Evolutionary conservation across 2,329 filamentous ascomycete genomes (phyloP), one percentile per base, ranked within the genome.

Genomic region (Lecanicillium sp.): DNA sequence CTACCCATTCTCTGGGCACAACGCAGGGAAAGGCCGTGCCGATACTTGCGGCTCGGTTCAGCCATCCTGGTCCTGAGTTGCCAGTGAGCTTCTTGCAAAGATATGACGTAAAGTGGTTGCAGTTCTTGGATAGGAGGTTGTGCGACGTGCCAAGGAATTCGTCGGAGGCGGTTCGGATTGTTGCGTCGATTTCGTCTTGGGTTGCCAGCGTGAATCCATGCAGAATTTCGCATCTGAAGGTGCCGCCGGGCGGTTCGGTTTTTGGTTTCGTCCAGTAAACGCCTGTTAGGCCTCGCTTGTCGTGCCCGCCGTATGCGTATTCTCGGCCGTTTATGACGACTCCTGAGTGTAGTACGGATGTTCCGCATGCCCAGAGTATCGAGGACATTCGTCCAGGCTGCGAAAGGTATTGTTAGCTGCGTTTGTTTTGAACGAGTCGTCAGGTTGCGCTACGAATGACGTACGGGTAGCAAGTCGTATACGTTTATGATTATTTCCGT

Each of bases 241-340:
- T 86, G 32, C 83, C 85, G 22, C 85, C 85, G 0, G 85, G 84
- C 0, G 85, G 85, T 35, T 82, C 76, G 22, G 76, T 73, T 47
- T 70, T 71, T 2, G 86, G 85, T 45, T 70, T 78, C 13, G 85
- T 90, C 78, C 80, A 88, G 64, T 92, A 94, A 8, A 94, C 85
- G 35, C 86, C 86, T 4, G 83, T 90, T 41, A 81, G 59, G 17
- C 75, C 74, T 35, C 66, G 74, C 49, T 74, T 75, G 53, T 85
- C 78, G 57, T 94, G 86, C 2, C 86, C 86, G 31, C 86, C 86
- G 52, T 86, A 94, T 16, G 86, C 86, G 56, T 92, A 94, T 65
- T 94, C 86, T 46, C 70, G 75, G 48, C 81, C 77, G 55, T 81
- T 80, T 60, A 92, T 85, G 29, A 88, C 84, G 38, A 94, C 82